phyloP scores from a whole-genome alignment of 2,329 filamentous ascomycete genomes.

The Stemphylium beticola region DNA sequence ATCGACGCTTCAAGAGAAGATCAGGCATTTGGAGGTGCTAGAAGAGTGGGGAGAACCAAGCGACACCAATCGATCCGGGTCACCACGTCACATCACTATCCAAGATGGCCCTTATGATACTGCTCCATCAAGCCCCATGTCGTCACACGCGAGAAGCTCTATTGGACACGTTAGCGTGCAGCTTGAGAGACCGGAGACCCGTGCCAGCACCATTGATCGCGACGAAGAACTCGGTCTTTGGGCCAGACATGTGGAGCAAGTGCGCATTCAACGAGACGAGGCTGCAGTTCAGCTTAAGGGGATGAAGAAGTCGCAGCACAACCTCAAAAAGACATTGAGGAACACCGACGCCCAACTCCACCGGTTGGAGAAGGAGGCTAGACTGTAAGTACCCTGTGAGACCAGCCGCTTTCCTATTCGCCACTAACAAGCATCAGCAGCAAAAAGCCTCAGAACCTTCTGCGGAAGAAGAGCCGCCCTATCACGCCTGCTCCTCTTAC shows the following conservation, averaged over 20 bases:
- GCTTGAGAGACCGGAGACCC: slow-evolving; percentile 27
- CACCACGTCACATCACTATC: slow-evolving; percentile 19
- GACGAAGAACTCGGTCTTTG: slow-evolving; percentile 36
- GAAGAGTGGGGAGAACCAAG: slow-evolving; percentile 29
- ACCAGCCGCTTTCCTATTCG: not conserved
- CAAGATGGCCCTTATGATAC: slow-evolving; percentile 17
- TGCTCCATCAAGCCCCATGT: slow-evolving; percentile 13
- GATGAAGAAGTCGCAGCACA: slow-evolving; percentile 36
- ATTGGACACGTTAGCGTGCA: slow-evolving; percentile 16
- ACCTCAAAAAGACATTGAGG: slow-evolving; percentile 42
- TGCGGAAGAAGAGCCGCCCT: slow-evolving; percentile 18
- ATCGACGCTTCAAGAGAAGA: slow-evolving; percentile 39
- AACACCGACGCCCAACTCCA: slow-evolving; percentile 42
- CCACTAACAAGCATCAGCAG: slow-evolving; percentile 14
- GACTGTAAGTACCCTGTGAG: slow-evolving; percentile 14
- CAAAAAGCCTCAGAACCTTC: slow-evolving; percentile 14
- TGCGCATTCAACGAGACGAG: slow-evolving; percentile 44
- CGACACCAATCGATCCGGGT: slow-evolving; percentile 10
- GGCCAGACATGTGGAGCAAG: slow-evolving; percentile 43
- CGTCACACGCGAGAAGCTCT: slow-evolving; percentile 16
- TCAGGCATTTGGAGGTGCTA: slow-evolving; percentile 32
- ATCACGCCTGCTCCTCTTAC: slow-evolving; percentile 1
- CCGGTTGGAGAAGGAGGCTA: slow-evolving; percentile 34
- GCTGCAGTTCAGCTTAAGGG: slow-evolving; percentile 42
- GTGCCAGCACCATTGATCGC: slow-evolving; percentile 22